Evolutionary conservation across 768 basidiomycete genomes (phyloP), one percentile per base, ranked within the genome.

Genomic region (Kwoniella sp.): DNA sequence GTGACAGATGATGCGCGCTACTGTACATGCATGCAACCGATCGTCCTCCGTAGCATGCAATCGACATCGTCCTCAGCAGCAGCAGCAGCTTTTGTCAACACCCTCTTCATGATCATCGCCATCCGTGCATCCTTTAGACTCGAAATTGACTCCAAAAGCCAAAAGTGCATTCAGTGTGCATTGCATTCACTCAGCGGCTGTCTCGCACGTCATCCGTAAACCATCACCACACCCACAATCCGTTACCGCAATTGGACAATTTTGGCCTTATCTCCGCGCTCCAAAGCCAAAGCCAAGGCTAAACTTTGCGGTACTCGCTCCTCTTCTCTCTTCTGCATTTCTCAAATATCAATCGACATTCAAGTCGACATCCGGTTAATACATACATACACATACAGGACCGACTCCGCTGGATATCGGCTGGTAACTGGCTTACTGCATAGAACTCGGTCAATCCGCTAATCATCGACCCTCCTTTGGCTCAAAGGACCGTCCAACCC

Each of bases 271-370:
- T 45, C 41, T 45, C 41, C 41, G 41, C 41, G 41, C 41, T 45
- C 41, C 41, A 45, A 11, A 45, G 8, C 20, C n/a, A n/a, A n/a
- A n/a, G n/a, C n/a, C n/a, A n/a, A n/a, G 20, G 17, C 34, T 45
- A 45, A 45, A 45, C 41, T 45, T 45, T 45, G 17, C 41, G 41
- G 41, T 45, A 45, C 41, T 45, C 41, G 9, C 51, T 30, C 51
- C 20, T 30, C 4, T 22, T 30, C 23, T 5, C 48, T 26, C 48
- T 51, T 20, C n/a, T 51, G 7, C 25, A n/a, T 51, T 20, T 51
- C 5, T n/a, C 20, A 5, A 51, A 26, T n/a, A 7, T 26, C 48
- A 51, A n/a, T n/a, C 41, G 48, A 51, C 20, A n/a, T 51, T n/a
- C 20, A 5, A 7, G 7, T 50, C 48, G 5, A 50, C 34, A 34